Base-by-base conservation (phyloP, 2,329 filamentous ascomycete genomes). In the Myotisia sp. region DNA sequence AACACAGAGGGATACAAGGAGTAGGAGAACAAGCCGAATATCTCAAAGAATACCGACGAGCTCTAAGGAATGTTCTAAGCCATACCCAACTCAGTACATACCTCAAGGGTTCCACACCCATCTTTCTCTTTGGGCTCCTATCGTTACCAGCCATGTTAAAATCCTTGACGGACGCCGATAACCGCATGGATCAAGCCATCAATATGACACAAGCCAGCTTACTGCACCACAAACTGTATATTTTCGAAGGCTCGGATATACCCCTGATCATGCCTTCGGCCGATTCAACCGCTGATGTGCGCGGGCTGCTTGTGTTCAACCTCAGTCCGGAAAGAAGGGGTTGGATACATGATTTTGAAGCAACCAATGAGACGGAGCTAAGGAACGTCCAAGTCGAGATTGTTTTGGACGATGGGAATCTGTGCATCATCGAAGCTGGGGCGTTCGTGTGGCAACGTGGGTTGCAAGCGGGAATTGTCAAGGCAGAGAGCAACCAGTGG, bases 141-240 rank as follows among this genome's bases (percentile, higher is more conserved):
- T 52, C 52, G 51, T 43, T 55, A 5, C 53, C 53, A 6, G 48
- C 46, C 1, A 44, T 49, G 6, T 41, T 56, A 5, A 53, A 51
- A 23, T 47, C 48, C 29, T 40, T 45, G 29, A 43, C 46, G 18
- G 39, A 43, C n/a, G 22, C 43, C 6, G 26, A 40, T n/a, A 41
- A 47, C 29, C 8, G 18, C n/a, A 20, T 35, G 20, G 31, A 44
- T 13, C 44, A 53, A 23, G 33, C 40, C 13, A 29, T 26, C 17
- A 33, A 42, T 32, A 54, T 56, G 51, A 51, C 44, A 4, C 46
- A 42, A 8, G 51, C 48, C 13, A 49, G 39, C 5, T 37, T 55
- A 10, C 34, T 37, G 8, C 44, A 44, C 3, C 49, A 52, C 30
- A 41, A 47, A 30, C 43, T 54, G 3, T 47, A 47, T 34, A 39